phyloP scores from a whole-genome alignment of 2,329 filamentous ascomycete species.

The Verticillium nubilum region DNA sequence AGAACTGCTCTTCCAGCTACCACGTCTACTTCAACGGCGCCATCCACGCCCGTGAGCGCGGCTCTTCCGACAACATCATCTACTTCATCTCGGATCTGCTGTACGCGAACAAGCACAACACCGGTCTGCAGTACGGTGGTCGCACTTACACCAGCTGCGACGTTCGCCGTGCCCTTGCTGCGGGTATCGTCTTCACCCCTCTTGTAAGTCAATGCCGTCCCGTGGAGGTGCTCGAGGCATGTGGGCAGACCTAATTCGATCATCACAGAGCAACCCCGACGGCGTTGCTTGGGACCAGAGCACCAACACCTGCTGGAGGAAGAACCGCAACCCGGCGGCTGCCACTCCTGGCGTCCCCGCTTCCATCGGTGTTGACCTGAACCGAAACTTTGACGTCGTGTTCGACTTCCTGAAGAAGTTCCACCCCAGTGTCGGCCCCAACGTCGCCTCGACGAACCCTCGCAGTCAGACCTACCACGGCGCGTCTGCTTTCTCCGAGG shows the following conservation, averaged over 20 bases:
- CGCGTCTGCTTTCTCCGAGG: slow-evolving; percentile 45
- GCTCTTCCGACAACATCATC: slow-evolving; percentile 48
- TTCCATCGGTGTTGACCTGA: slow-evolving; percentile 44
- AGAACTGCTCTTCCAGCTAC: slow-evolving; percentile 25
- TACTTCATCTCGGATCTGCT: slow-evolving; percentile 55
- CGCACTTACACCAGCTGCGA: slow-evolving; percentile 45
- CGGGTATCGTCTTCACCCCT: slow-evolving; percentile 48
- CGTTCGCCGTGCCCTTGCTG: slow-evolving; percentile 43
- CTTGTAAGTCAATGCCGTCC: slow-evolving; percentile 21
- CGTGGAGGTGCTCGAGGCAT: too few species aligned
- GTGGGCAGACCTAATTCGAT: neutral
- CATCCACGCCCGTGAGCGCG: slow-evolving; percentile 54
- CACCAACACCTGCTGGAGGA: slow-evolving; percentile 49
- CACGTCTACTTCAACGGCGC: slow-evolving; percentile 47
- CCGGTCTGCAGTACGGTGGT: slow-evolving; percentile 45
- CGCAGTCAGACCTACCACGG: slow-evolving; percentile 44
- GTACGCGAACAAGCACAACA: slow-evolving; percentile 41
- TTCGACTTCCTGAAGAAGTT: slow-evolving; percentile 47
- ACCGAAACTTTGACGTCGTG: slow-evolving; percentile 53
- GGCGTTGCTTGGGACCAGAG: slow-evolving; percentile 47
- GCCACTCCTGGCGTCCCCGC: slow-evolving; percentile 21
- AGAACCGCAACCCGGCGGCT: slow-evolving; percentile 45
- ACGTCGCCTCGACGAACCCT: slow-evolving; percentile 36
- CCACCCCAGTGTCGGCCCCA: slow-evolving; percentile 28
- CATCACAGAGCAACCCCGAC: slow-evolving; percentile 38